Base-by-base conservation (phyloP, 2,329 filamentous ascomycete genomes). In the Podosphaera xanthii region DNA sequence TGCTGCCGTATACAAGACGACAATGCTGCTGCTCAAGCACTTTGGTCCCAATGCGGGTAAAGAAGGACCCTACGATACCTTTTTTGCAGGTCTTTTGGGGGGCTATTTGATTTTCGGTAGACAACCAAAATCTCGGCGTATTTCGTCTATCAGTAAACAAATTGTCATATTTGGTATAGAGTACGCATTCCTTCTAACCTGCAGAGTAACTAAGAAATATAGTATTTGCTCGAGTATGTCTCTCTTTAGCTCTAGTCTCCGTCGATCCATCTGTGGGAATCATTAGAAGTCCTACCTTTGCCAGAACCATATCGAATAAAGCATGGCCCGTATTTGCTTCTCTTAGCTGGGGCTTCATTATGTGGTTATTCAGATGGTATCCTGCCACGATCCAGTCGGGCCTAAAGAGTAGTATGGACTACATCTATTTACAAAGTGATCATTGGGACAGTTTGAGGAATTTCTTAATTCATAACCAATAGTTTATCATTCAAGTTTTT, bases 321-420 rank as follows among this genome's bases (percentile, higher is more conserved):
- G 87, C 87, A 59, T 98, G 92, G 91, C 88, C 91, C 1, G 84
- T 84, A 1, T 98, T 98, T 73, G 91, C 92, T 49, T 86, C 84
- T 65, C 67, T 91, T 63, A 94, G 85, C 68, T 98, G 92, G 92
- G 92, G 84, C 3, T 76, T 82, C 68, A 89, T 98, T 63, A 98
- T 98, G 92, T 88, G 91, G 73, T 72, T 98, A 62, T 98, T 96
- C 75, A 80, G 86, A 66, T 87, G 86, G 79, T 83, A 97, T 73
- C 89, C 92, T 4, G 87, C 94, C 67, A 87, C 86, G 60, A 78
- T 98, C 69, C 92, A 96, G 77, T 81, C 83, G 61, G 96, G 90
- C 71, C 73, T 98, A 76, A 80, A 88, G 70, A 90, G 83, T 72
- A 96, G 89, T 74, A 98, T 98, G 92, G 87, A 81, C 66, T 98